These are phyloP conservation scores for Vitis hybrid DNA, from an alignment of 177 flowering plant species.

Conservation along the genomic window DNA sequence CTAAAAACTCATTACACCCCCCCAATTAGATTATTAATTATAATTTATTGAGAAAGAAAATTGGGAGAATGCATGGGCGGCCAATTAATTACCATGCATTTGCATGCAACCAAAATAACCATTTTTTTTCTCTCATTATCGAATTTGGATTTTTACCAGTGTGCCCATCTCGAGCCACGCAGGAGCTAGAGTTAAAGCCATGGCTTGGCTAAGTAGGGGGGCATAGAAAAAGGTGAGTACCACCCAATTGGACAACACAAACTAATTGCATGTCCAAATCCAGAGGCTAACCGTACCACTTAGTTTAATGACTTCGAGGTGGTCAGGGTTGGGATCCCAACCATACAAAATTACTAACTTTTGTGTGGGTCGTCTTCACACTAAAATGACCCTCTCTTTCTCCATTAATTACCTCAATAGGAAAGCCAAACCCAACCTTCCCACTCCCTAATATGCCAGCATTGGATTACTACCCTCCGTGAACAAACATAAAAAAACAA, in stretches of 20 bases:
- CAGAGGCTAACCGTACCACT: constrained; percentile 23
- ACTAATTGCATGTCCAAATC: constrained; percentile 30
- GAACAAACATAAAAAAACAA: not conserved
- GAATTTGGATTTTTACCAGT: not conserved
- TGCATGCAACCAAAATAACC: not conserved
- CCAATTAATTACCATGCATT: no score
- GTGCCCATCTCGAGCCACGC: constrained; percentile 33
- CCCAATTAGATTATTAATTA: no score
- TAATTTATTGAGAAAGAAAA: no score
- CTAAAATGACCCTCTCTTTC: constrained; percentile 11
- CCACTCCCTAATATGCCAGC: not conserved
- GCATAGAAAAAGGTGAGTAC: constrained; percentile 19
- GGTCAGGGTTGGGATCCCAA: constrained; percentile 48
- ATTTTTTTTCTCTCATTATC: not conserved
- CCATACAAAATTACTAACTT: not conserved
- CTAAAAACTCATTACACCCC: no score
- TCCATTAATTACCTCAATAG: constrained; percentile 19
- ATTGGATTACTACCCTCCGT: not conserved
- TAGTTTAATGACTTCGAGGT: constrained; percentile 34
- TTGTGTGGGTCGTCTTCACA: not conserved
- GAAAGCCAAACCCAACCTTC: constrained; percentile 15
- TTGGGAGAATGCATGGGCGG: no score
- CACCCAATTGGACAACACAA: constrained; percentile 34
- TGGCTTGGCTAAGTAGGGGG: constrained; percentile 15
- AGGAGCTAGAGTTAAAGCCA: constrained; percentile 7